These are phyloP conservation scores for Chalciporus piperatus DNA, from an alignment of 768 basidiomycete species.

Conservation along the genomic window DNA sequence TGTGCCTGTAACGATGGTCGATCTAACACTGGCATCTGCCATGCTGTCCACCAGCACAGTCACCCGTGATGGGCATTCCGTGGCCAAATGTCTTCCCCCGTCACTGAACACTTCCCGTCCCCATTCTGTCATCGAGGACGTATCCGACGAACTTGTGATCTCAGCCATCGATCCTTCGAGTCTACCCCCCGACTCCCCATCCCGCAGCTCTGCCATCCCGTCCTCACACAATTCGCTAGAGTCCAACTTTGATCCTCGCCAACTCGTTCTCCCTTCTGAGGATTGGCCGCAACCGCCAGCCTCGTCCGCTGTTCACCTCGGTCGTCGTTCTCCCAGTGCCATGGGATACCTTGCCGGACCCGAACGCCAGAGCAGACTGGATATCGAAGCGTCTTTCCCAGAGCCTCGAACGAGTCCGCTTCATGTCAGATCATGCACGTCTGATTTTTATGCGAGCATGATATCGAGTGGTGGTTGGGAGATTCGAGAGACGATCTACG, in stretches of 20 bases:
- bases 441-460: background rate
- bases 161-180: background rate
- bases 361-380: background rate
- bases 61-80: conserved; percentile 3
- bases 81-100: conserved; percentile 5
- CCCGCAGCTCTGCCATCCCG: conserved; percentile 17
- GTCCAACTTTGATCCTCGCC: conserved; percentile 24
- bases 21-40: conserved; percentile 12
- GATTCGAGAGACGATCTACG: conserved; percentile 41
- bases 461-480: background rate
- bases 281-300: conserved; percentile 25
- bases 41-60: conserved; percentile 11
- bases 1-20: conserved; percentile 22
- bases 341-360: conserved; percentile 1
- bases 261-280: conserved; percentile 5
- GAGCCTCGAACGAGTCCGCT: background rate
- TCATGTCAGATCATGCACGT: background rate
- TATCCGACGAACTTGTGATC: conserved; percentile 12
- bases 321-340: conserved; percentile 7
- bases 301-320: conserved; percentile 9
- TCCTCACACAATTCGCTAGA: conserved; percentile 34
- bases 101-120: conserved; percentile 1
- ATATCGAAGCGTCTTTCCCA: conserved; percentile 1
- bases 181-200: conserved; percentile 24
- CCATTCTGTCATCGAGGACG: conserved; percentile 5